Base-by-base conservation (phyloP, 2,329 filamentous ascomycete genomes). In the Alternaria sp. region DNA sequence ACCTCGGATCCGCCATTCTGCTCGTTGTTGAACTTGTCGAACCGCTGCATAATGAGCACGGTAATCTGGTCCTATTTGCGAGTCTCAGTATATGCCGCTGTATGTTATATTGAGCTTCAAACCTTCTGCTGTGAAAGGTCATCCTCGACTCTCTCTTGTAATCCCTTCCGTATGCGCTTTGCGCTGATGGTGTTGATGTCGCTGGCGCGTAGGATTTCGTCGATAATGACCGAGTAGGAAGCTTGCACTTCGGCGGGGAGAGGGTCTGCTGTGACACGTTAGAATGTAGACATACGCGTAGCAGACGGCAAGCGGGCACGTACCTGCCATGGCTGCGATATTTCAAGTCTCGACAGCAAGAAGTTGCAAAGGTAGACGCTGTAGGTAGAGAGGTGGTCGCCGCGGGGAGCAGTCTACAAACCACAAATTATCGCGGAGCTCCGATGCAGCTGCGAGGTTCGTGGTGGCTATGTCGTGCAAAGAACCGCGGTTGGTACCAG, bases 111-210 rank as follows among this genome's bases (percentile, higher is more conserved):
- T 74, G 11, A 10, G 30, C 28, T n/a, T 54, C 30, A 56, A 75
- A 89, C 88, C 84, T 90, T 90, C 70, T 89, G 85, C 56, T 84
- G 83, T 56, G 85, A 84, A 69, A 90, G 84, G 77, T 90, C 88
- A 81, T 88, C 83, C 72, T 86, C 84, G 57, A 90, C 84, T 63
- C 81, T 81, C 71, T 86, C 86, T 74, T 90, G 87, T 44, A 90
- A 81, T 26, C 86, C 86, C 77, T 87, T 88, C 67, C 88, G 86
- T 77, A 90, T 89, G 70, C 84, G 83, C 80, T 90, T 90, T 63
- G 87, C 87, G 36, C 88, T 89, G 67, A 90, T 86, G 57, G 87
- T 89, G 67, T 87, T 87, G 28, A 90, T 81, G 71, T 90, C 88
- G 73, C 87, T 87, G 58, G 80, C 80, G 47, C 83, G 83, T 54